phyloP scores from a whole-genome alignment of 176 grass and related monocot genomes.

The Avena atlantica region DNA sequence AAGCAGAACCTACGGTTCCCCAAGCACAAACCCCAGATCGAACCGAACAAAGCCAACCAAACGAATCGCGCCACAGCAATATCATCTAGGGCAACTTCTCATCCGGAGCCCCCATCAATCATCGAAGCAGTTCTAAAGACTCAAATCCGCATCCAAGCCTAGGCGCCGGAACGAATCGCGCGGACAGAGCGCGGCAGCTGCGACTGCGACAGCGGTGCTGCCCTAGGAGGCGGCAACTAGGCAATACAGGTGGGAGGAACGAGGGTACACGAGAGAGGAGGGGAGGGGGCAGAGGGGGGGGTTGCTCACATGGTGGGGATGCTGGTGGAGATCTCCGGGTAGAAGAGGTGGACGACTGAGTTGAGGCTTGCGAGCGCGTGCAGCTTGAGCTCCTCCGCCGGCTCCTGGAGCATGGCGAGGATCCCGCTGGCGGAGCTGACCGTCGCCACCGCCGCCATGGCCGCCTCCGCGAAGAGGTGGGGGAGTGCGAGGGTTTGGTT shows the following conservation, averaged over 20 bases:
- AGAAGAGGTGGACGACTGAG: constrained; percentile 94
- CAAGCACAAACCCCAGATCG: constrained; percentile 26
- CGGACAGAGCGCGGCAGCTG: constrained; percentile 14
- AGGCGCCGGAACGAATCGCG: constrained; percentile 20
- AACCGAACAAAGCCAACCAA: constrained; percentile 12
- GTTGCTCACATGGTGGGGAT: constrained; percentile 89
- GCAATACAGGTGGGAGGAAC: neutral
- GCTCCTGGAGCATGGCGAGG: constrained; percentile 92
- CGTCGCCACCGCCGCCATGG: constrained; percentile 63
- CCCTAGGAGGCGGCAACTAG: neutral
- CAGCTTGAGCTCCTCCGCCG: constrained; percentile 83
- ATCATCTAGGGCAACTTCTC: constrained; percentile 1
- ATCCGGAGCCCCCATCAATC: neutral
- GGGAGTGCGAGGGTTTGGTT: constrained; percentile 41
- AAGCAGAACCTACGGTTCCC: neutral
- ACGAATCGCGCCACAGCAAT: constrained; percentile 16
- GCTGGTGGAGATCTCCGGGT: constrained; percentile 99
- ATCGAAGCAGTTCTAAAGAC: constrained; percentile 26
- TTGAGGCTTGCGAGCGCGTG: constrained; percentile 90
- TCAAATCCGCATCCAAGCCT: neutral
- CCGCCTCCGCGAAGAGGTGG: constrained; percentile 11
- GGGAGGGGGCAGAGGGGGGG: neutral
- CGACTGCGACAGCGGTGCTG: neutral
- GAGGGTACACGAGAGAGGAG: neutral
- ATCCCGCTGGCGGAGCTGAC: constrained; percentile 95